Base-by-base conservation (phyloP, 257 asterid genomes). In the Scutellaria galericulata region DNA sequence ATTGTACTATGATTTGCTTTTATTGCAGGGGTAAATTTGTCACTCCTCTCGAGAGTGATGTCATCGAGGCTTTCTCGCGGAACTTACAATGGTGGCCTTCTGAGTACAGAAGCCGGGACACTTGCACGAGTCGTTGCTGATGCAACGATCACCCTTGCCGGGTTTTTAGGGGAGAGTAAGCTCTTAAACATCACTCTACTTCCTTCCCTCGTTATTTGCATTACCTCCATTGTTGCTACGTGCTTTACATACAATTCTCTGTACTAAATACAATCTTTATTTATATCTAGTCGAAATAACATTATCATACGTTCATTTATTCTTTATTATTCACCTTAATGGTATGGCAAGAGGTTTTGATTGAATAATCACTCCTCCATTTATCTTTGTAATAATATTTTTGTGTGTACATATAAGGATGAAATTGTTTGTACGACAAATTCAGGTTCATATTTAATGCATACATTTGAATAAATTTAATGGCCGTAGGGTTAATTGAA, bases 21-120 rank as follows among this genome's bases (percentile, higher is more conserved):
- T 31, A 24, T 59, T 58, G 4, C 84, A 90, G 98, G 96, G 42
- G 97, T 93, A 18, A 93, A 93, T 73, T 72, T 93, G 74, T 90
- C 97, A 1, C 91, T 93, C 31, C 98, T 93, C 58, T 93, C 98
- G 3, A 83, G 95, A 80, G 98, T 93, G 31, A 93, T 93, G 98
- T 87, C 98, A 13, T 88, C 97, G 4, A 81, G 98, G 81, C 98
- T 93, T 70, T 87, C 98, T 57, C 98, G 97, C 4, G 98, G 97
- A 24, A 93, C 98, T 64, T 93, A 80, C 76, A 93, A 93, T 0
- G 98, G 97, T 0, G 98, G 98, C 42, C 93, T 93, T 71, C 69
- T 93, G 70, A 90, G 96, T 42, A 93, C 97, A 0, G 98, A 90
- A 84, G 96, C 97, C 9, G 98, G 98, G 59, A 93, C 98, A 2